Base-by-base conservation (phyloP, 768 basidiomycete species). In the Cyclocybe aegerita region DNA sequence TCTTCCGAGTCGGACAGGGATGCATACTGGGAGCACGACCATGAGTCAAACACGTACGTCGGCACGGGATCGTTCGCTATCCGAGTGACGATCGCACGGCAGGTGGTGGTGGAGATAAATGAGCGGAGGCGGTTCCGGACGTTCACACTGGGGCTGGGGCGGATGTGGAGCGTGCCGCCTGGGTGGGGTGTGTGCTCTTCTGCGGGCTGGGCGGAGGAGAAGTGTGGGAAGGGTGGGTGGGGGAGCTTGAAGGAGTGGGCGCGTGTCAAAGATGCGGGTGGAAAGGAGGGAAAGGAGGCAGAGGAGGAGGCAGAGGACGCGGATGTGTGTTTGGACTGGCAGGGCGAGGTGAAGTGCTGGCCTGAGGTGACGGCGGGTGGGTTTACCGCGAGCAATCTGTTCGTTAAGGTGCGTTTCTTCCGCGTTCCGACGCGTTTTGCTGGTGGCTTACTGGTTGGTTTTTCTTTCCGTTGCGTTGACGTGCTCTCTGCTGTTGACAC, bases 31-130 rank as follows among this genome's bases (percentile, higher is more conserved):
- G 23, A 23, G 23, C 5, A 23, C 23, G 23, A 37, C 11, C 11
- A 37, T 7, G 15, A 37, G 11, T 37, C 11, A 37, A 11, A 11
- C 11, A 3, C 36, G 7, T 15, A 11, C 7, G 36, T 7, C 36
- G 11, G 36, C 15, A 37, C 8, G 41, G 14, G 51, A 46, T 45
- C 47, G 51, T 14, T 43, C 55, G 5, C 42, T 57, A 68, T 82
- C 43, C 75, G 78, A 15, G 70, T 83, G 30, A 74, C 68, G 57
- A 60, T 84, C 31, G 68, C 73, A 32, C 77, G 83, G 9, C 78
- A 85, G 52, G 68, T 73, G 11, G 61, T 65, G 7, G 58, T 74
- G 32, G 66, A 72, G 38, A 61, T 78, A 31, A 66, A 66, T 43
- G 74, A 73, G 36, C 64, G 66, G 46, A 64, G 65, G 49, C 65